A percentile compares a stretch with the other conserved stretches of the same genome.
phyloP scores from a whole-genome alignment of 2,329 filamentous ascomycete genomes.

The Ilyonectria mors-panacis region DNA sequence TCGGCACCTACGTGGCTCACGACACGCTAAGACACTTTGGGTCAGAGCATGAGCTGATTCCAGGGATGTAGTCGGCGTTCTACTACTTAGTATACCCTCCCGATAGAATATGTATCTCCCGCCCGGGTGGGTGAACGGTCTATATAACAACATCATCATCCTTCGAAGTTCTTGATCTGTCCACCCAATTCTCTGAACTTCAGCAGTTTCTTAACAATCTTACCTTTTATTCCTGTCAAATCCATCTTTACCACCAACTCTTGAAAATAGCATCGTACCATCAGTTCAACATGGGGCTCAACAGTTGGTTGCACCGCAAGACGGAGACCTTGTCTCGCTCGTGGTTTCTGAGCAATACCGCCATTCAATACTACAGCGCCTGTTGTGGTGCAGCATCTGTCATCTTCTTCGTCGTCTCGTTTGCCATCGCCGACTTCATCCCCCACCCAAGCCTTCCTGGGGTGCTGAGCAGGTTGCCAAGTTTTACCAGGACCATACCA shows the following conservation, averaged over 20 bases:
- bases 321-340: conserved; percentile 8
- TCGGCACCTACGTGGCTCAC: neutral
- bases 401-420: conserved; percentile 17
- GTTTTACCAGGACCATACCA: conserved; percentile 28
- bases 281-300: conserved; percentile 4
- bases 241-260: conserved; percentile 1
- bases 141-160: neutral
- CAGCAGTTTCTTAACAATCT: neutral
- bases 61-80: neutral
- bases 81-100: no score
- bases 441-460: conserved; percentile 20
- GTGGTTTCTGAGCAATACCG: conserved; percentile 17
- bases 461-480: conserved; percentile 25
- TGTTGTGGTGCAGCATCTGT: conserved; percentile 17
- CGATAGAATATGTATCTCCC: neutral
- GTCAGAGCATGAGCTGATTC: neutral
- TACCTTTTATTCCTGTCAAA: neutral
- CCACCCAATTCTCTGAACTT: neutral
- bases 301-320: conserved; percentile 4
- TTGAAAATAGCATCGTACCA: neutral
- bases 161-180: conserved; percentile 2
- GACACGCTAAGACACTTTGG: neutral
- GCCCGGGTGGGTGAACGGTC: conserved; percentile 19
- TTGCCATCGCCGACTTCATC: conserved; percentile 22
- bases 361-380: conserved; percentile 24